Evolutionary conservation across 495 filamentous ascomycete genomes (phyloP), one percentile per base, ranked within the genome.

Genomic region (Penicilliopsis zonata): DNA sequence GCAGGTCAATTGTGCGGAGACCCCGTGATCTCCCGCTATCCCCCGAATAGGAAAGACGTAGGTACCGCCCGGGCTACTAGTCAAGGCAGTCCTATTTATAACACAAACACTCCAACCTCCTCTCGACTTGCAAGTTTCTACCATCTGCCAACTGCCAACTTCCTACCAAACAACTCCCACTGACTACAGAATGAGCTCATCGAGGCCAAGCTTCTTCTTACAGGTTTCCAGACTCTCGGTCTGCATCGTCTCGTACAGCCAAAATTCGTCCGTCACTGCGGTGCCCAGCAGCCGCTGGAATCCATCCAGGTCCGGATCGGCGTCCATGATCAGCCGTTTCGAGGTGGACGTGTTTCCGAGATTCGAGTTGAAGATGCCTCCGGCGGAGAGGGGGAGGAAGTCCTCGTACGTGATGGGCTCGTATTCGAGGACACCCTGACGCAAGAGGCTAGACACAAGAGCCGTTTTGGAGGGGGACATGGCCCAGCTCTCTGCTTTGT

Each of bases 301-400:
- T 1, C 45, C 52, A 48, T 53, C 47, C 7, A 56, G 31, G 28
- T 56, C 50, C 12, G 53, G 39, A 26, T 54, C 50, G 0, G 53
- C 50, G 2, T 37, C 44, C 41, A 49, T 49, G 19, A 56, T 46
- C 3, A 56, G 38, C 31, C 46, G 43, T 32, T 35, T 18, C 10
- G 21, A 23, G 6, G 6, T 10, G 21, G 21, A 23, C 21, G 21
- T 10, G 21, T 23, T 23, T 6, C 21, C 21, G 21, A 65, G 41
- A 23, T 62, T 64, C 7, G 55, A 60, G 12, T 53, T 49, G 43
- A 64, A 64, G 18, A 64, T 64, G 12, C 57, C 59, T 6, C 50
- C 59, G 1, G 59, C 59, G 3, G 55, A 60, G 2, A 64, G 35
- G 2, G 59, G 59, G 6, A 64, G 42, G 35, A 64, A 64, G 21